Evolutionary conservation across 164 flowering plant genomes (phyloP).

Genomic region (Chimonanthus salicifolius): DNA sequence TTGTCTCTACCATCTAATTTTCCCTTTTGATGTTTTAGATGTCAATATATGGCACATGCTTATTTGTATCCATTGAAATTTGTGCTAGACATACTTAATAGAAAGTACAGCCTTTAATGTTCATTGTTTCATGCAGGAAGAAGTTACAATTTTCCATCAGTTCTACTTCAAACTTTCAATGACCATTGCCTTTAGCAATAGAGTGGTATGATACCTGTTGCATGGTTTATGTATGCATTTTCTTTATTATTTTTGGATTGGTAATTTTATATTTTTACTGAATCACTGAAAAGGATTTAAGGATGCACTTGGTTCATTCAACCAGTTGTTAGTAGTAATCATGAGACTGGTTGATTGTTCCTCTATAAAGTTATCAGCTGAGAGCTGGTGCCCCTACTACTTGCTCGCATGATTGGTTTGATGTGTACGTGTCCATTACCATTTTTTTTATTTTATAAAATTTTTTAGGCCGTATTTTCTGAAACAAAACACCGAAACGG

Average conservation of each 20-base stretch:
- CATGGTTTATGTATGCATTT: neutral
- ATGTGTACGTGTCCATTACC: neutral
- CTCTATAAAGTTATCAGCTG: too few species aligned
- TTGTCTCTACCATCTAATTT: neutral
- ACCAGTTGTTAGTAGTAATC: neutral
- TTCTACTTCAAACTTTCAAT: constrained; percentile 62
- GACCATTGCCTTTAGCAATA: constrained; percentile 33
- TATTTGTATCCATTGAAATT: too few species aligned
- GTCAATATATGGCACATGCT: too few species aligned
- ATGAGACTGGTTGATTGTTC: neutral
- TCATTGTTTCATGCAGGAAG: constrained; percentile 37
- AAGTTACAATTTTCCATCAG: constrained; percentile 32
- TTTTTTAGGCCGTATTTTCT: too few species aligned
- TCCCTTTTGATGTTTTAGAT: neutral
- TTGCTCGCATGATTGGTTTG: neutral
- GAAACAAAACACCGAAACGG: too few species aligned
- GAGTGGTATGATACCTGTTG: constrained; percentile 44
- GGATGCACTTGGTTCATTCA: neutral
- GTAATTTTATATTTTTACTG: too few species aligned
- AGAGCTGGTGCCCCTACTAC: neutral
- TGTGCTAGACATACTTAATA: too few species aligned
- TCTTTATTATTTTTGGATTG: neutral
- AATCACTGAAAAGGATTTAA: neutral
- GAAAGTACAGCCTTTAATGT: constrained; percentile 1
- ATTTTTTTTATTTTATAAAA: neutral